phyloP scores from a whole-genome alignment of 2,329 filamentous ascomycete species.

The Orbilia ellipsospora region DNA sequence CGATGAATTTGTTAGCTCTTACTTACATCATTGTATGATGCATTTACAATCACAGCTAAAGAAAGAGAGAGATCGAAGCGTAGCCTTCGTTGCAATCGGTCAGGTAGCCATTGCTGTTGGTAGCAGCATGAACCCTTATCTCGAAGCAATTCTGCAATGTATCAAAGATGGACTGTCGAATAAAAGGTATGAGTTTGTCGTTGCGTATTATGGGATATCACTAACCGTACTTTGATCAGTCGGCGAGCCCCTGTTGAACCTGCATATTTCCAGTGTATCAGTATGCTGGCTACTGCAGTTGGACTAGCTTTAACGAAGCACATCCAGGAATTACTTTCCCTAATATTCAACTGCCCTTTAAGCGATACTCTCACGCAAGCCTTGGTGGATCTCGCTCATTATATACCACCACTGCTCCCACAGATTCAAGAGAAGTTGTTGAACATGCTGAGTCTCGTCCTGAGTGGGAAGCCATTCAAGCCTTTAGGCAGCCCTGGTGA shows the following conservation, averaged over 20 bases:
- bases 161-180: constrained; percentile 78
- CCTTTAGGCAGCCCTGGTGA: constrained; percentile 88
- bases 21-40: constrained; percentile 96
- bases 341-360: constrained; percentile 95
- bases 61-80: constrained; percentile 84
- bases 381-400: constrained; percentile 97
- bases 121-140: constrained; percentile 91
- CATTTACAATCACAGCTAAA: constrained; percentile 94
- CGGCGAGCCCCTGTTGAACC: constrained; percentile 56
- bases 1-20: constrained; percentile 84
- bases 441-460: constrained; percentile 92
- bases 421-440: constrained; percentile 93
- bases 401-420: constrained; percentile 92
- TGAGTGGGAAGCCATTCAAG: constrained; percentile 91
- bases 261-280: constrained; percentile 79
- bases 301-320: constrained; percentile 98
- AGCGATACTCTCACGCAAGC: constrained; percentile 95
- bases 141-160: constrained; percentile 92
- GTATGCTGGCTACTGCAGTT: constrained; percentile 92
- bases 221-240: constrained; percentile 17
- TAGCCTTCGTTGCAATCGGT: constrained; percentile 94
- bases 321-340: constrained; percentile 93
- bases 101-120: constrained; percentile 97
- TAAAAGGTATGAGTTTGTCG: constrained; percentile 56
- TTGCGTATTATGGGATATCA: not conserved